These are phyloP conservation scores for Solanum corneliomulleri DNA, from an alignment of 257 asterid genomes.

Conservation along the genomic window DNA sequence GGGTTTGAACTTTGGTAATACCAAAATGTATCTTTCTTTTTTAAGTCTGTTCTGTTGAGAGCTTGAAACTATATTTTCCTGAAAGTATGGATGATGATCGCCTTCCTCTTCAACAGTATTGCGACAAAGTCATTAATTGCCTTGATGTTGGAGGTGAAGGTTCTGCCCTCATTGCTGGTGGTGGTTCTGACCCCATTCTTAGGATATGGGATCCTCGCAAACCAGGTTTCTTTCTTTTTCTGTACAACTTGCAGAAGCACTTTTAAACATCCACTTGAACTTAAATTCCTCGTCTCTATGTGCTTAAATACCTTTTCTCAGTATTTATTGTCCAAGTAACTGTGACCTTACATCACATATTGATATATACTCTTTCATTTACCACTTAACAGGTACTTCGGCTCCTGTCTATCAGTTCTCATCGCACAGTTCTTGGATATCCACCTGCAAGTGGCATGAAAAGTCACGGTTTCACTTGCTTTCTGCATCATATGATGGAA, in stretches of 20 bases:
- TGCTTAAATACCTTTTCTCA: neutral
- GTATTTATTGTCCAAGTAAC: neutral
- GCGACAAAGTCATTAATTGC: slow-evolving; percentile 72
- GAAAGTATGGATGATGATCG: neutral
- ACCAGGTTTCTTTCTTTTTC: slow-evolving; percentile 44
- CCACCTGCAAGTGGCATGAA: slow-evolving; percentile 93
- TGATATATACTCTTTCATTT: neutral
- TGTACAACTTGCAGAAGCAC: neutral
- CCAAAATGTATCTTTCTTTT: neutral
- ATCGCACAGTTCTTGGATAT: slow-evolving; percentile 84
- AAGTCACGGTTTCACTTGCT: slow-evolving; percentile 85
- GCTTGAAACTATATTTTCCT: neutral
- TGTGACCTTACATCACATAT: neutral
- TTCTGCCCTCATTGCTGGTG: slow-evolving; percentile 80
- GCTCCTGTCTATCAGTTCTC: slow-evolving; percentile 81
- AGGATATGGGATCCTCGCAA: slow-evolving; percentile 99
- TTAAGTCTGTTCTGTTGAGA: neutral
- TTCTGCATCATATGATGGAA: slow-evolving; percentile 91
- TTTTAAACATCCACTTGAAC: neutral
- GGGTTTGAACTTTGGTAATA: neutral
- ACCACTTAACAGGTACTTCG: slow-evolving; percentile 39
- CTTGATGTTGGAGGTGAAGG: slow-evolving; percentile 94
- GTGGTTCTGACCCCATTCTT: slow-evolving; percentile 71
- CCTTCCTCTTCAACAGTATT: slow-evolving; percentile 27
- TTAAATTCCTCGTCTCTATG: neutral